These are phyloP conservation scores for Fusarium subtropicale DNA, from an alignment of 2,329 filamentous ascomycete species.

Conservation along the genomic window DNA sequence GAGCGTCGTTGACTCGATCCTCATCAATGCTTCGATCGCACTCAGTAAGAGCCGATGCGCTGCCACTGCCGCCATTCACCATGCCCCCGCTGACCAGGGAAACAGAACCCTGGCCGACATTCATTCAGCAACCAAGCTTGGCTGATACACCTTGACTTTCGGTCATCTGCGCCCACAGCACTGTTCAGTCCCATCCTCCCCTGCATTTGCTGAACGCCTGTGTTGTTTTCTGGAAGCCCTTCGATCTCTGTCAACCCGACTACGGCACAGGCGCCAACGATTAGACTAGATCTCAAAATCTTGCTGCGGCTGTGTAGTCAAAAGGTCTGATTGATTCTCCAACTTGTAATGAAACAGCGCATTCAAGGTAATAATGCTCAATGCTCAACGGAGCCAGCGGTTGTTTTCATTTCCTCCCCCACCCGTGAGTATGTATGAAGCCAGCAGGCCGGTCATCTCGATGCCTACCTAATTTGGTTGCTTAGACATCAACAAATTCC, in stretches of 20 bases:
- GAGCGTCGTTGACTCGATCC: conserved; percentile 40
- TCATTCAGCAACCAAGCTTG: conserved; percentile 31
- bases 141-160: conserved; percentile 22
- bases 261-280: neutral
- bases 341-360: conserved; percentile 6
- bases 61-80: conserved; percentile 13
- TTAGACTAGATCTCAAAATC: conserved; percentile 22
- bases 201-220: conserved; percentile 7
- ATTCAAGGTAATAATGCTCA: conserved; percentile 4
- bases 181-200: neutral
- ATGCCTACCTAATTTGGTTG: neutral
- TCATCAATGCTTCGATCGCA: conserved; percentile 31
- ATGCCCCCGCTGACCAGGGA: conserved; percentile 28
- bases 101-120: conserved; percentile 30
- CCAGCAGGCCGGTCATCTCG: conserved; percentile 4
- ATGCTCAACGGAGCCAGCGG: neutral
- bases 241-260: conserved; percentile 8
- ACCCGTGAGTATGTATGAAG: neutral
- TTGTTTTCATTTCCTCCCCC: neutral
- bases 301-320: conserved; percentile 9
- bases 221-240: conserved; percentile 21
- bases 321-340: conserved; percentile 3
- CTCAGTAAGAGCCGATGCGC: conserved; percentile 30
- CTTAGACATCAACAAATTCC: neutral
- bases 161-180: conserved; percentile 19